Evolutionary conservation across 129 eudicot genomes (phyloP), one percentile per base, ranked within the genome.

Genomic region (Flaveria sonorensis): DNA sequence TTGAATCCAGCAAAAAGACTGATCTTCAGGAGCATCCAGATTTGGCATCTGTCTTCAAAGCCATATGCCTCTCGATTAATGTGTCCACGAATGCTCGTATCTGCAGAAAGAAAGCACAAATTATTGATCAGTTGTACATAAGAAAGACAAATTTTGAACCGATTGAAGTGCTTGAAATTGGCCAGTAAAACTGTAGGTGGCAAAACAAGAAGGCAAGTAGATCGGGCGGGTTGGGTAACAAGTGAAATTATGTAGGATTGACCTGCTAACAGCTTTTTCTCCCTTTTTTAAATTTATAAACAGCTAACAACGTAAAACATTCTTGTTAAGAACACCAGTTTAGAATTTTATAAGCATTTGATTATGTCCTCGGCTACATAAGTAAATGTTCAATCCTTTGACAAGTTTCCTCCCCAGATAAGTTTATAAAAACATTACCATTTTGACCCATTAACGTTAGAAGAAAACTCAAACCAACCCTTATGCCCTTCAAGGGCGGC

Each of bases 81-180:
- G 19, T 85, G 90, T 91, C 99, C 87, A 95, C 99, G 70, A 91
- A 95, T 24, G 96, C 97, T 40, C 99, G 93, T 79, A 95, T 95
- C 99, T 95, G 90, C 79, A 72, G 23, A 21, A 74, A 42, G 73
- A 71, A 79, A 76, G 28, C 53, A 32, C 23, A 65, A 56, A 59
- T 20, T 32, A 12, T 19, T 40, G 52, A 26, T 64, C 63, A 43
- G 68, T 28, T 57, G 28, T 30, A 30, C 40, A 55, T 7, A 21
- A 52, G 52, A 24, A 45, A 64, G 19, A 40, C 11, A 24, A 47
- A 19, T 39, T 24, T 43, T 43, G 7, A 26, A 68, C 72, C 47
- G 47, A 56, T 39, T 65, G 67, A 36, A 36, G 40, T 36, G 40
- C 40, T 36, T 36, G 20, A 60, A 60, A 55, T 7, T 5, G 30